Evolutionary conservation across 495 filamentous ascomycete genomes (phyloP), one percentile per base, ranked within the genome.

Genomic region (Thermothielavioides terrestris): DNA sequence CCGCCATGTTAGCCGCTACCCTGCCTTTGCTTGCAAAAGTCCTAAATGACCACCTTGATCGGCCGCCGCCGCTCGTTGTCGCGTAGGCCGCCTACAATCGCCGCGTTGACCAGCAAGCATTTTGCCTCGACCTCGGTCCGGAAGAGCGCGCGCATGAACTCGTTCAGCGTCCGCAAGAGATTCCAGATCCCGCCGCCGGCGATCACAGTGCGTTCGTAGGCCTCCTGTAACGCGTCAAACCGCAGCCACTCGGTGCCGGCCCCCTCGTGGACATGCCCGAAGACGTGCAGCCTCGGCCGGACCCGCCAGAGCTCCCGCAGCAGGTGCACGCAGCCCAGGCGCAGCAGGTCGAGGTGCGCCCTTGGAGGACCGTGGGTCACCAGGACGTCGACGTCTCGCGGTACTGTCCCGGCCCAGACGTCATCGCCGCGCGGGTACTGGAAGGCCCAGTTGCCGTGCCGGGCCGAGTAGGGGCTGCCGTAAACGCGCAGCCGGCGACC

Each of bases 361-460:
- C 79, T 77, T 14, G 78, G 73, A 23, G 78, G 78, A 14, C 80
- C 78, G 59, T 90, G 86, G n/a, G 86, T 89, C 27, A 91, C 61
- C 1, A 91, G 68, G 52, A 89, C 77, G 57, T 89, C 84, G 4
- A 77, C 77, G 26, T 77, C 72, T 4, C 55, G 56, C 11, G 85
- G 86, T 9, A 89, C 63, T 27, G 42, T 51, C 9, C 42, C 43
- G 36, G 52, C 56, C 48, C 60, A 58, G 18, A 60, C 60, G 23
- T 60, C 49, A 17, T 47, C 44, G 12, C 20, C 27, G 14, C 54
- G 46, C 7, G 48, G 25, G 40, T 63, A 61, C 44, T 61, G 58
- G 35, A 66, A 66, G 5, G 62, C 60, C 57, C 55, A 62, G 34
- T 56, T 58, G 4, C 69, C 69, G 31, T 62, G 41, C 3, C 58